These are phyloP conservation scores for Amaranthus cruentus DNA, from an alignment of 148 eudicot genomes.

Conservation along the genomic window DNA sequence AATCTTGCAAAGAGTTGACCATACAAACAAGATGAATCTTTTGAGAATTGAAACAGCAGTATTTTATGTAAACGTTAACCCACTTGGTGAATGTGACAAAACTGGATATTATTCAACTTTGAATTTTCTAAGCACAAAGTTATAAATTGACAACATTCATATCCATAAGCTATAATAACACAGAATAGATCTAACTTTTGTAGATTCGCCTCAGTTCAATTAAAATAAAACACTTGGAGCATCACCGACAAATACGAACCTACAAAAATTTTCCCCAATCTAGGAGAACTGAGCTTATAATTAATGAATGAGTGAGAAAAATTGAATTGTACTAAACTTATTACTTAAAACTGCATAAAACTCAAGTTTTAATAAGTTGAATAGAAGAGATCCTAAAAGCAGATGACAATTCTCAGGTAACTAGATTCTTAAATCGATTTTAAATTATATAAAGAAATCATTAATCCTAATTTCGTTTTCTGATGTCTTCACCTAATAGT, in stretches of 20 bases:
- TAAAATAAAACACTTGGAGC: neutral
- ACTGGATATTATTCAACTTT: neutral
- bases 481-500: neutral
- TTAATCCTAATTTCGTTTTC: neutral
- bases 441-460: neutral
- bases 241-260: neutral
- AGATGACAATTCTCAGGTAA: neutral
- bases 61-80: neutral
- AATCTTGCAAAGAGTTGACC: slow-evolving; percentile 5
- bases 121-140: neutral
- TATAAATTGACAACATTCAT: neutral
- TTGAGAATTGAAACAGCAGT: neutral
- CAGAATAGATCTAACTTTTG: neutral
- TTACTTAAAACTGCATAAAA: too few relatives aligned
- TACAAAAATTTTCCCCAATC: too few relatives aligned
- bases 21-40: neutral
- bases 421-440: neutral
- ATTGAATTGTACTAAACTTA: too few relatives aligned
- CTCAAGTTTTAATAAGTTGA: neutral
- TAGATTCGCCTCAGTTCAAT: neutral
- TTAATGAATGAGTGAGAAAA: too few relatives aligned
- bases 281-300: too few relatives aligned
- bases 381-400: neutral
- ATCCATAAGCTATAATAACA: neutral
- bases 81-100: neutral